phyloP scores from a whole-genome alignment of 2,329 filamentous ascomycete species.

The Fusarium kyushuense region DNA sequence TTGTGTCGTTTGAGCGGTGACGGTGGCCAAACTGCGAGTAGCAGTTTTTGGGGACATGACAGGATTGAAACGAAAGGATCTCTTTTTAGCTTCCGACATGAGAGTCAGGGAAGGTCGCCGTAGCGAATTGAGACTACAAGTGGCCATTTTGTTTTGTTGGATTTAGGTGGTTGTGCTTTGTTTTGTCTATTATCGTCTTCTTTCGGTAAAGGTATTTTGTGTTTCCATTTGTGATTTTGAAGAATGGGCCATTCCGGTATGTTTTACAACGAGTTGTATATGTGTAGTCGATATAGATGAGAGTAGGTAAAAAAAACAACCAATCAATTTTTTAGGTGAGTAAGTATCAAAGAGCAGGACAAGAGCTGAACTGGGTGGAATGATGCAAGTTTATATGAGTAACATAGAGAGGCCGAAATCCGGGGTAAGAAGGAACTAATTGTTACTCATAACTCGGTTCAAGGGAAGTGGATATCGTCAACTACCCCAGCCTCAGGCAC shows the following conservation, averaged over 20 bases:
- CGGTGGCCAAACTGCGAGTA: constrained; percentile 31
- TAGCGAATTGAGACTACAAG: constrained; percentile 39
- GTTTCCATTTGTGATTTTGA: constrained; percentile 17
- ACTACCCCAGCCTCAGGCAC: constrained; percentile 34
- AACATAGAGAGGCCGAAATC: constrained; percentile 31
- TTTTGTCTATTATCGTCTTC: constrained; percentile 21
- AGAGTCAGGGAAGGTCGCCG: constrained; percentile 36
- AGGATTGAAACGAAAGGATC: constrained; percentile 19
- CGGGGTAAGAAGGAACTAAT: constrained; percentile 23
- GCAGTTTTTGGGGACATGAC: constrained; percentile 32
- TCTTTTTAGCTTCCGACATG: constrained; percentile 31
- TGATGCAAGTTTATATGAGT: constrained; percentile 19
- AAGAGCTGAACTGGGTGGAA: not conserved
- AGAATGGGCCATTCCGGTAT: constrained; percentile 25
- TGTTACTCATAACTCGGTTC: constrained; percentile 41
- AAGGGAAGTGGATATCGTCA: constrained; percentile 29
- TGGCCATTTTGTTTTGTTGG: constrained; percentile 35
- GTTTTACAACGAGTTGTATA: not conserved
- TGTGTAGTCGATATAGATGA: not conserved
- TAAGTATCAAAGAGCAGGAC: not conserved
- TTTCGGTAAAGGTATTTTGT: constrained; percentile 14
- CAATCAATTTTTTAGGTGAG: constrained; percentile 13
- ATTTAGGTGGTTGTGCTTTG: constrained; percentile 10
- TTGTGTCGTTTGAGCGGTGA: constrained; percentile 33
- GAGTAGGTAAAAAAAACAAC: not conserved